Evolutionary conservation across 2,329 filamentous ascomycete genomes (phyloP).

Genomic region (Nakataea oryzae): DNA sequence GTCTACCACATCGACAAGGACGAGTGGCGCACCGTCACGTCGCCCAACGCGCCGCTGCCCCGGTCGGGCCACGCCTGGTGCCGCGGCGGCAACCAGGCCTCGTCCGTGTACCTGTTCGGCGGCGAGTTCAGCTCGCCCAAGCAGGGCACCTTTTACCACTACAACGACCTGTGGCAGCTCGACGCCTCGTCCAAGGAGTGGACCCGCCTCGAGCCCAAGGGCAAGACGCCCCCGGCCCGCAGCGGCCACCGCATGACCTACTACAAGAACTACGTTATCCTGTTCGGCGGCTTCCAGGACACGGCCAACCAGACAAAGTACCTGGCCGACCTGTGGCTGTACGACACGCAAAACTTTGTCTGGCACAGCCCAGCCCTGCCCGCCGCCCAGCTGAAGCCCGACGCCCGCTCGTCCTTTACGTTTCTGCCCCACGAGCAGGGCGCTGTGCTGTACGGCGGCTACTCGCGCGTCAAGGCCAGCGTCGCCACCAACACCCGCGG

Average conservation of each 20-base stretch:
- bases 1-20: constrained; percentile 71
- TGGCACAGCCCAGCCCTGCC: constrained; percentile 75
- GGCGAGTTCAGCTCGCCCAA: constrained; percentile 96
- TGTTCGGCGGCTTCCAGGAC: constrained; percentile 96
- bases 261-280: constrained; percentile 91
- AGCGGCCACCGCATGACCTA: constrained; percentile 94
- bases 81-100: constrained; percentile 68
- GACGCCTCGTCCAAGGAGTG: constrained; percentile 81
- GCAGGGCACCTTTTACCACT: constrained; percentile 97
- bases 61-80: constrained; percentile 93
- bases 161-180: constrained; percentile 95
- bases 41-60: constrained; percentile 82
- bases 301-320: constrained; percentile 94
- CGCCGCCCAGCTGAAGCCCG: constrained; percentile 74
- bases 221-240: constrained; percentile 70
- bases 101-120: constrained; percentile 83
- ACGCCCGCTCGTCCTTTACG: constrained; percentile 84
- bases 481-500: constrained; percentile 50
- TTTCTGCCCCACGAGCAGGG: constrained; percentile 84
- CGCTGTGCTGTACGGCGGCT: constrained; percentile 85
- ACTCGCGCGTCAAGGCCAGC: constrained; percentile 77
- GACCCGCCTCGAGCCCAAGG: constrained; percentile 74
- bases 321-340: constrained; percentile 87
- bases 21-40: constrained; percentile 84
- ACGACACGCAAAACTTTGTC: constrained; percentile 76